Evolutionary conservation across 164 flowering plant species (phyloP), one percentile per base, ranked within the genome.

Genomic region (Berberis vulgaris): DNA sequence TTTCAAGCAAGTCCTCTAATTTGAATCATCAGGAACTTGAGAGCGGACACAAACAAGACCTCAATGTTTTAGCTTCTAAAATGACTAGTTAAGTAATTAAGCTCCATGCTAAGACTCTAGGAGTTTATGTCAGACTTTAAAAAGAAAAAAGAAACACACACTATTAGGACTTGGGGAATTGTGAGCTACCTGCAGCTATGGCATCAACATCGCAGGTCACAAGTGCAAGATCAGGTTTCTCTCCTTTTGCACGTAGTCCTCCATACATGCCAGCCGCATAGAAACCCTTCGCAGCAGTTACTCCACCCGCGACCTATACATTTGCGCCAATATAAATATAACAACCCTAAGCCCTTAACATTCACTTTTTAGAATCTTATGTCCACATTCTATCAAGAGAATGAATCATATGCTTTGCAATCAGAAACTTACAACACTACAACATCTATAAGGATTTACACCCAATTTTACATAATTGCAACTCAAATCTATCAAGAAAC

Each of bases 201-300:
- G 99, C 97, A 81, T 89, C 88, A 43, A 87, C 96, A 74, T 94
- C 99, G 72, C 99, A 94, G 50, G 85, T 76, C 54, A 94, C 90
- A 57, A 94, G 89, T 7, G 99, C 96, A 70, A 94, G 97, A 76
- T 94, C 99, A 56, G 99, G 97, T 65, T 94, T 94, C 65, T 86
- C 79, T 62, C 94, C 94, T 74, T 75, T 76, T 38, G 95, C 95
- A 52, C 99, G 89, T 65, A 91, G 60, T 45, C 96, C 97, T 59
- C 84, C 99, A 72, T 84, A 91, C 62, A 91, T 67, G 1, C 99
- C 99, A 1, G 90, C 89, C 67, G 99, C 99, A 71, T 85, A 86
- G 72, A 91, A 94, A 50, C 99, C 99, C 67, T 81, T 78, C n/a
- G 99, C 93, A 61, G 99, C 96, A 65, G 85, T 86, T 64, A 94